A percentile compares a stretch with the other conserved stretches of the same genome.
These are phyloP conservation scores for Neurospora sp. DNA, from an alignment of 495 filamentous ascomycete species.

Conservation along the genomic window DNA sequence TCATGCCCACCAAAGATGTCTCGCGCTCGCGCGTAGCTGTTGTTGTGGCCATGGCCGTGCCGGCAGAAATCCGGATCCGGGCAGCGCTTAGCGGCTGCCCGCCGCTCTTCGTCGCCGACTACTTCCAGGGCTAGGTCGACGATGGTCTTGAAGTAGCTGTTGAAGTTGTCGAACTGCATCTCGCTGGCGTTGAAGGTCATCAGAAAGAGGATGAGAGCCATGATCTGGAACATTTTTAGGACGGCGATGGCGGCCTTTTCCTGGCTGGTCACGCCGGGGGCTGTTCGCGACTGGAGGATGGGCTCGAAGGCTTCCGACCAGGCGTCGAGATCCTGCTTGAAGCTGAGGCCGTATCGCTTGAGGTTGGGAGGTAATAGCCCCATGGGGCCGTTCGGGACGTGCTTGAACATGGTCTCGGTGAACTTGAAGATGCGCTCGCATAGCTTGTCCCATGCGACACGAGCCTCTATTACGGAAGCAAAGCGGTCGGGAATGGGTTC, in stretches of 20 bases:
- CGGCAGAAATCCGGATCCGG: conserved; percentile 31
- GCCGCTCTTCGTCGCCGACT: conserved; percentile 37
- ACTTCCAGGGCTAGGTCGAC: conserved; percentile 37
- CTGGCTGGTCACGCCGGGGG: conserved; percentile 37
- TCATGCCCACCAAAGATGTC: conserved; percentile 33
- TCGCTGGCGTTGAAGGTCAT: conserved; percentile 43
- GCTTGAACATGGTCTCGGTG: conserved; percentile 39
- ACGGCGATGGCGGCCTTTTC: conserved; percentile 44
- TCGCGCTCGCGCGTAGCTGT: background rate
- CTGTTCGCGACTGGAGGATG: conserved; percentile 36
- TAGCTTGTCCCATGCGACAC: conserved; percentile 38
- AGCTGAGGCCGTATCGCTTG: conserved; percentile 31
- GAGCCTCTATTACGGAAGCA: conserved; percentile 35
- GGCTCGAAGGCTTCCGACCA: conserved; percentile 43
- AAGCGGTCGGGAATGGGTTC: conserved; percentile 38
- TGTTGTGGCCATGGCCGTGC: conserved; percentile 23
- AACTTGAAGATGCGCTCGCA: conserved; percentile 43
- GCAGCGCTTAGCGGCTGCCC: conserved; percentile 34
- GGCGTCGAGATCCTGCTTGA: conserved; percentile 35
- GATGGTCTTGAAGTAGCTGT: conserved; percentile 29
- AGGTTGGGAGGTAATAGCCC: conserved; percentile 37
- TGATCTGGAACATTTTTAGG: conserved; percentile 45
- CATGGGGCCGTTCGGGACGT: conserved; percentile 32
- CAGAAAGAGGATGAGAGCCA: conserved; percentile 41
- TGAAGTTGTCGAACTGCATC: conserved; percentile 35